phyloP scores from a whole-genome alignment of 208 protist species.

The Acanthamoeba castellanii region DNA sequence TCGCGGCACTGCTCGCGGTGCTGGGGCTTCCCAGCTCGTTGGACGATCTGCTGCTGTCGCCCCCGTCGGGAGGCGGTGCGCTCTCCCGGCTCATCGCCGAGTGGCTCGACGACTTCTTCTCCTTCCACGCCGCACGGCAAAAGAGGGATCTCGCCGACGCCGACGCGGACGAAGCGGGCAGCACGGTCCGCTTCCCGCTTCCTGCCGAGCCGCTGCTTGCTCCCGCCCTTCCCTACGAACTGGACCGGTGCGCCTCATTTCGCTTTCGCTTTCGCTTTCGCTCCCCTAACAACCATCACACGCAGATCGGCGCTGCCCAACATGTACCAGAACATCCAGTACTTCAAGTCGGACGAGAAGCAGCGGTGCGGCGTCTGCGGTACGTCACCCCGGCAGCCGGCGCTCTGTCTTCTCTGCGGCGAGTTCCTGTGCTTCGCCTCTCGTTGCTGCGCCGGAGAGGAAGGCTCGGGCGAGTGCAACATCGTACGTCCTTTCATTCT shows the following conservation, averaged over 20 bases:
- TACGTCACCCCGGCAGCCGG: neutral
- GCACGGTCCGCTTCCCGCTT: neutral
- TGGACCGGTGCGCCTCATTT: neutral
- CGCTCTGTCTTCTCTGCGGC: conserved; percentile 36
- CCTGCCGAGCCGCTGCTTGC: neutral
- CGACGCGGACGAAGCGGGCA: neutral
- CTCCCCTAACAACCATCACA: neutral
- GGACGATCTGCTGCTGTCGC: neutral
- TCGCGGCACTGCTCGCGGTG: neutral
- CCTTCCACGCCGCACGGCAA: neutral
- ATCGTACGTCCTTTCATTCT: conserved; percentile 12
- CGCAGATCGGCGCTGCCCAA: conserved; percentile 13
- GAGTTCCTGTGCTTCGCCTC: conserved; percentile 39
- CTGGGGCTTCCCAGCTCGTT: neutral
- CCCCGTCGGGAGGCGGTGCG: neutral
- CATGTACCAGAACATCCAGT: conserved; percentile 53
- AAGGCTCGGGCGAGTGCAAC: conserved; percentile 62
- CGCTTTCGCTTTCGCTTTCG: neutral
- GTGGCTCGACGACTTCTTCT: conserved; percentile 19
- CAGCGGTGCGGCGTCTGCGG: neutral
- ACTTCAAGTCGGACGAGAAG: conserved; percentile 40
- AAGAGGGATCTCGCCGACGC: neutral
- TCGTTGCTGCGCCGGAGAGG: conserved; percentile 5
- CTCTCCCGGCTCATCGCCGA: neutral
- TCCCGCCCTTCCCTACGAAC: conserved; percentile 19